phyloP scores from a whole-genome alignment of 2,329 filamentous ascomycete species.

The Penicillium capsulatum region DNA sequence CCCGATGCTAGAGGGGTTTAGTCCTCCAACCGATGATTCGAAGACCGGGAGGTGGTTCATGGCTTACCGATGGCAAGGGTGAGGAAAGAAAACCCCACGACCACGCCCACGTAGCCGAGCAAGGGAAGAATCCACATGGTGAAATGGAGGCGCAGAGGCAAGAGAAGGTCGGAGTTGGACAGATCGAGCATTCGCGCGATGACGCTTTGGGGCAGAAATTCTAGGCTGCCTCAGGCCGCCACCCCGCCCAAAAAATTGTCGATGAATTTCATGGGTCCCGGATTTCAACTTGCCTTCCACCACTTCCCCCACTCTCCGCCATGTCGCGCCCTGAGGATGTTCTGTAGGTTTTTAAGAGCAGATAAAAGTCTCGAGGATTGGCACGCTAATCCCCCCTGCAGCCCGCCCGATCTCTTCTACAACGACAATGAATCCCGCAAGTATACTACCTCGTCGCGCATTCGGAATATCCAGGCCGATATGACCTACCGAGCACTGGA shows the following conservation, averaged over 20 bases:
- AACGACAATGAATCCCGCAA: constrained; percentile 92
- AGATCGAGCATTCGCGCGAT: no score
- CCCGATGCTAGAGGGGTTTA: constrained; percentile 69
- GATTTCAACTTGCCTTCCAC: no score
- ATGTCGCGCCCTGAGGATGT: constrained; percentile 98
- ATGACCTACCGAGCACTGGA: constrained; percentile 94
- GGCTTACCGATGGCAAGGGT: constrained; percentile 80
- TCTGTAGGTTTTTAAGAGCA: constrained; percentile 56
- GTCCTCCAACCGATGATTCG: constrained; percentile 14
- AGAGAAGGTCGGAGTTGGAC: not conserved
- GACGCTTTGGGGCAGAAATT: constrained; percentile 16
- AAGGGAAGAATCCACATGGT: constrained; percentile 94
- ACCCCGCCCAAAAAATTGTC: constrained; percentile 12
- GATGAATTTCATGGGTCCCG: constrained; percentile 3
- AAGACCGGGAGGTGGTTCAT: not conserved
- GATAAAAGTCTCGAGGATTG: not conserved
- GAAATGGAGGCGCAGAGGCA: constrained; percentile 1
- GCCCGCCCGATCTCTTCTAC: constrained; percentile 95
- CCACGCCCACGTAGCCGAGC: constrained; percentile 80
- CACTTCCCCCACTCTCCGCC: constrained; percentile 37
- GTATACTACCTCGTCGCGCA: constrained; percentile 94
- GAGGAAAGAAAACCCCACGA: constrained; percentile 87
- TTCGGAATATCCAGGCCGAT: constrained; percentile 87
- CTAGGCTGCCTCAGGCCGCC: constrained; percentile 11
- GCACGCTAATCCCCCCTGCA: constrained; percentile 35